Base-by-base conservation (phyloP, 2,329 filamentous ascomycete species). In the Ophiostoma tasmaniense region DNA sequence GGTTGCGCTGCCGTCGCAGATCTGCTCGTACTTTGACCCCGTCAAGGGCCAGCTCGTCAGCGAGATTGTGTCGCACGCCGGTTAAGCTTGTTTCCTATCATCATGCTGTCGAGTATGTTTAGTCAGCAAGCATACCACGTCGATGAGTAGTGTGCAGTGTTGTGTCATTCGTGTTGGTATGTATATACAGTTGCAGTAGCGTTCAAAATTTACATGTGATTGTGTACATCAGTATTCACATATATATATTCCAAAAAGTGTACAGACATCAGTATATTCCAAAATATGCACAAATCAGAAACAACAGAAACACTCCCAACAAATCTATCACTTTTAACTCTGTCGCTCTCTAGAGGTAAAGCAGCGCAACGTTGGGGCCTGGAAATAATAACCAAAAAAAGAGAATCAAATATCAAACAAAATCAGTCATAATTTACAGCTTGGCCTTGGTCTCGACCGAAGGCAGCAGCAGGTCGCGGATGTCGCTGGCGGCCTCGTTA, bases 61-160 rank as follows among this genome's bases (percentile, higher is more conserved):
- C 76, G 94, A 98, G 84, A 98, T 99, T 78, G 95, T 99, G 22
- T 93, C 95, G 75, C 94, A 98, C 80, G 88, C 91, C 72, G 93
- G 94, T 69, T 97, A 83, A 73, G 76, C 13, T 5, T 28, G 5
- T 5, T 33, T 22, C 33, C n/a, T n/a, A n/a, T 6, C 13, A 25
- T 8, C 11, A 45, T 1, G 20, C 20, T 55, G 50, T 25, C 13
- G 7, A 13, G 45, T 55, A 3, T 67, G 33, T 61, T n/a, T 37
- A 25, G n/a, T 52, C 45, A 7, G 22, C 28, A 61, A 17, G 14
- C 55, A 30, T 22, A 20, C 20, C 7, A 30, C 4, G 59, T 17
- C 30, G 28, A 28, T 59, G 13, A 2, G n/a, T 59, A 14, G 42
- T 39, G 37, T 39, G 33, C 8, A 42, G 52, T 61, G 55, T 25